Evolutionary conservation across 192 early-diverging fungal species (phyloP), one percentile per base, ranked within the genome.

Genomic region (Coemansia sp.): DNA sequence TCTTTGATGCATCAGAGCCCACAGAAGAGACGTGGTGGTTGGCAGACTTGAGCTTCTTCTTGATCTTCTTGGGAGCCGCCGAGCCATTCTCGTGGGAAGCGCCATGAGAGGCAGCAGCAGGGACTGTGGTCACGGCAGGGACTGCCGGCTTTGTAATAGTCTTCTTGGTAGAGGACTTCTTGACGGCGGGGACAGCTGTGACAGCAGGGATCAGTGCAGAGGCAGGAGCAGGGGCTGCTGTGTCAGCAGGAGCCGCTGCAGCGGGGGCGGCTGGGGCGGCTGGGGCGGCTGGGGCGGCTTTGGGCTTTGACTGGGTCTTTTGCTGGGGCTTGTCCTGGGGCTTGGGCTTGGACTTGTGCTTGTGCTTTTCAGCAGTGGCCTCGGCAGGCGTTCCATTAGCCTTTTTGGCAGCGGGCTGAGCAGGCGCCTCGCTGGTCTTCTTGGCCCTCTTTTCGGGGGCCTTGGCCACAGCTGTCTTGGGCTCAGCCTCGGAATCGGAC

Each of bases 321-420:
- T 62, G 59, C 52, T 67, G 59, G 39, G 51, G 46, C 13, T 38
- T 25, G 18, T 27, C 28, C 55, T 58, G 62, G 42, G 34, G 13
- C 58, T 43, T 55, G 39, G 36, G 46, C 23, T 39, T 17, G 46
- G 47, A 48, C 52, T 53, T 48, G 28, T 27, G 30, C 30, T 5
- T 32, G 6, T 32, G 6, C 30, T 32, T 37, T 13, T 26, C 30
- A 4, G 34, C 33, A 9, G 14, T 43, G 13, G 35, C 14, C 50
- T 48, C 43, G 25, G 28, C 40, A 23, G 38, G 7, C 7, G 18
- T 34, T 22, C 37, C 52, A 53, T 62, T 69, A 9, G 44, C 17
- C 28, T 56, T 62, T 19, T 55, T 62, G 40, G 39, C 36, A 38
- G 39, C 30, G 5, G 30, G 30, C 30, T 32, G 5, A 11, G 30